Base-by-base conservation (phyloP, 768 basidiomycete species). In the Pleurotus tuoliensis region DNA sequence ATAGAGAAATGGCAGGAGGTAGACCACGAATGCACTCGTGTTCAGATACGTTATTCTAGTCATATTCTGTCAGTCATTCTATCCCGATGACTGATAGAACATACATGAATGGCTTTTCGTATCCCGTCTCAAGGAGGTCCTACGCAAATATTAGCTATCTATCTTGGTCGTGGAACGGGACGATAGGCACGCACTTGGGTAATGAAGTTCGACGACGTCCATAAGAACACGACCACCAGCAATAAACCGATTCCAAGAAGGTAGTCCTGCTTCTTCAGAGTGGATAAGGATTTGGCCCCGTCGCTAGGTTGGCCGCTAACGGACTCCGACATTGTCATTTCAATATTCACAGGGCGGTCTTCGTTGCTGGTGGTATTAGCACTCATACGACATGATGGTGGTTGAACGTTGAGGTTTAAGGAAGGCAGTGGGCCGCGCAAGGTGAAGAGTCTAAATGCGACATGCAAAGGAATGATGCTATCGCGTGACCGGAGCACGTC, bases 171-270 rank as follows among this genome's bases (percentile, higher is more conserved):
- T 13, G 24, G 24, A 3, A 15, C 11, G 11, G 20, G 6, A 8
- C 40, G 8, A 20, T 30, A 34, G 8, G 30, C 30, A 49, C 70
- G 44, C 58, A 87, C 90, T 80, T 93, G 90, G 9, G 89, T 94
- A 40, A 96, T 76, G 65, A 94, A 96, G 69, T 88, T 95, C 47
- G 88, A 90, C 9, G 79, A 72, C 13, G 94, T 96, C 95, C 95
- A 98, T 11, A 97, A 79, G 37, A 91, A 59, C 38, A 93, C 92
- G 50, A 95, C 92, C 16, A 84, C 56, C 2, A 92, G 66, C 18
- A 94, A 81, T 43, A 94, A 73, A 24, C 73, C 72, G 52, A 94
- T 84, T 51, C 92, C 92, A 25, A 82, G 62, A 27, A 69, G 66
- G 63, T 77, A 81, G 49, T 77, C 71, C 40, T 62, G 69, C 41